A percentile compares a stretch with the other conserved stretches of the same genome.
Conservation (phyloP, 305 asterid species). For the Fraxinus baroniana region DNA sequence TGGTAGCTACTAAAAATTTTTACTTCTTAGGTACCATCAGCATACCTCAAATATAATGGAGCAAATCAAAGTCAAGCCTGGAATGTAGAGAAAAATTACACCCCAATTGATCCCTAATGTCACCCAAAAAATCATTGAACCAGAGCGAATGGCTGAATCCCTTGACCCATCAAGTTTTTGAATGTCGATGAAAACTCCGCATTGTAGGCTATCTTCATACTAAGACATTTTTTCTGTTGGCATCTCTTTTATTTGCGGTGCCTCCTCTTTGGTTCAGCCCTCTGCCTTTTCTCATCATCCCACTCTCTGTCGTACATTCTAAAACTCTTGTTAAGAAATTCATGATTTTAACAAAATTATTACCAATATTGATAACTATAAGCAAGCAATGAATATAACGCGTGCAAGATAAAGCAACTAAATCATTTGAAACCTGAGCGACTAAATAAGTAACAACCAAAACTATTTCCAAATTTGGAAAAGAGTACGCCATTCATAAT, state of each 20-base stretch:
- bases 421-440: not conserved
- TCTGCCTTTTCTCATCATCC: slow-evolving; percentile 98
- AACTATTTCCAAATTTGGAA: not conserved
- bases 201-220: not conserved
- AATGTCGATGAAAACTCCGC: not conserved
- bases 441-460: not conserved
- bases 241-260: slow-evolving; percentile 60
- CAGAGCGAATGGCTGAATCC: not conserved
- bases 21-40: slow-evolving; percentile 7
- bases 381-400: not conserved
- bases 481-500: not conserved
- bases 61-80: not conserved
- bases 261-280: slow-evolving; percentile 88
- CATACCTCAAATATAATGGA: slow-evolving; percentile 18
- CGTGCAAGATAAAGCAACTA: slow-evolving; percentile 10
- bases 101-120: not conserved
- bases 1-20: not conserved
- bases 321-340: slow-evolving; percentile 50
- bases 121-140: not conserved
- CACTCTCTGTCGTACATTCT: slow-evolving; percentile 89
- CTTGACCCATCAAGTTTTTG: not conserved
- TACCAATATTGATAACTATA: not conserved
- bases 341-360: slow-evolving; percentile 4
- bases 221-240: not conserved
- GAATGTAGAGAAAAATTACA: not conserved